Base-by-base conservation (phyloP, 805 yeast genomes). In the Saccharomycopsis capsularis region DNA sequence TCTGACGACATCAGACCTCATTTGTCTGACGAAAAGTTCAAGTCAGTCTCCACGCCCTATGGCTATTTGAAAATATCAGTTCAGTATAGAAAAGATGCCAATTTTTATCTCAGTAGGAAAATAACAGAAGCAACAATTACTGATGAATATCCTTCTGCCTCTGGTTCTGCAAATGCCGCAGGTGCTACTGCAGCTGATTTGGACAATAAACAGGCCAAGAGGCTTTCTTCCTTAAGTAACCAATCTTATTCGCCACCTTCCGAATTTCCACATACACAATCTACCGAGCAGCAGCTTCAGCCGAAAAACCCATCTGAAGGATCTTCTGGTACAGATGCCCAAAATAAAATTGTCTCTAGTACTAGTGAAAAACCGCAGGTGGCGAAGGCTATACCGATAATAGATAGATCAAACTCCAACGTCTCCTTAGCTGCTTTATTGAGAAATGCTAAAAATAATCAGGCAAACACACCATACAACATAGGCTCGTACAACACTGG, bases 51-150 rank as follows among this genome's bases (percentile, higher is more conserved):
- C 48, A 87, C 96, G 0, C 79, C 84, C 5, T 69, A 78, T 41
- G 99, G 99, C 0, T 68, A 82, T 1, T 64, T 91, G 46, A 73
- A 78, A 51, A 74, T 86, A 4, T 79, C 93, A 0, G 93, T 87
- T 1, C 82, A 95, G 1, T 91, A 85, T 59, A 73, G 99, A 49
- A 73, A 70, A 36, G 83, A 88, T 60, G 72, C 79, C 54, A 74
- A 77, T 42, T 91, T 91, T 64, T 67, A 74, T 36, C 67, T 88
- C 9, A 77, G 73, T 53, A 61, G 72, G 25, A 66, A 66, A 41
- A 62, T 76, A 57, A 85, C 79, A 56, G 58, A 59, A 40, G 52
- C 53, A 1, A 27, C 11, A 35, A 38, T 11, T 16, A 27, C 32
- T 7, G n/a, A n/a, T n/a, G n/a, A n/a, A n/a, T n/a, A n/a, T n/a